A percentile compares a stretch with the other conserved stretches of the same genome.
phyloP scores from a whole-genome alignment of 2,329 filamentous ascomycete genomes.

The Huntiella savannae region DNA sequence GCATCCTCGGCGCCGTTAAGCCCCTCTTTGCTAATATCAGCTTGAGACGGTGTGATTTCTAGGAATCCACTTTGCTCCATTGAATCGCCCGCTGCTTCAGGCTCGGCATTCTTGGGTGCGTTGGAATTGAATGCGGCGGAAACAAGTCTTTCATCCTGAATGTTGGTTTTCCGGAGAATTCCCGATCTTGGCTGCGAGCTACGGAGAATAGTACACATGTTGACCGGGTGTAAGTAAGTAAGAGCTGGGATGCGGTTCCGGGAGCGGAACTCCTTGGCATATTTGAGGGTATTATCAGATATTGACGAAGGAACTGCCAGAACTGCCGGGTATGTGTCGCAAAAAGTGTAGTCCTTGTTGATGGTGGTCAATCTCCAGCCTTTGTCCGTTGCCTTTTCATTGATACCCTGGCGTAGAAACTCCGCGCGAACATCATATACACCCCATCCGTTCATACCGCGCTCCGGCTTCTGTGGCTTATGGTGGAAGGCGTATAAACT shows the following conservation, averaged over 20 bases:
- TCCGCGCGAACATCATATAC: constrained; percentile 74
- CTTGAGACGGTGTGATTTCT: background rate
- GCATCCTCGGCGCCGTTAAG: background rate
- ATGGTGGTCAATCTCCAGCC: constrained; percentile 83
- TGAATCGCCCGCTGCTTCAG: constrained; percentile 14
- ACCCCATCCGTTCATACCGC: constrained; percentile 58
- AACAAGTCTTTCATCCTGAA: constrained; percentile 88
- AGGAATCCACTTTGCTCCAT: constrained; percentile 5
- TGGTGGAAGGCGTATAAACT: constrained; percentile 85
- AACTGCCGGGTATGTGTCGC: constrained; percentile 74
- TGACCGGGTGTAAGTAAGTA: constrained; percentile 88
- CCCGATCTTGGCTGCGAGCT: constrained; percentile 86
- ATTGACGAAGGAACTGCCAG: constrained; percentile 74
- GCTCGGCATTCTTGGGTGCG: constrained; percentile 17
- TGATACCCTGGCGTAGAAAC: constrained; percentile 73
- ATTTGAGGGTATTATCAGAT: constrained; percentile 93
- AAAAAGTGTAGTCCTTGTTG: constrained; percentile 79
- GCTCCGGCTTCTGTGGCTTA: constrained; percentile 53
- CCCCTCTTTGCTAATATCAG: background rate
- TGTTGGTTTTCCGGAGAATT: constrained; percentile 69
- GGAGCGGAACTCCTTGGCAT: constrained; percentile 77
- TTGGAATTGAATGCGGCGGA: constrained; percentile 78
- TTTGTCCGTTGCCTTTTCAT: constrained; percentile 53
- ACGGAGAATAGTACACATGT: constrained; percentile 90
- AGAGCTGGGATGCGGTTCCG: constrained; percentile 73